Percentiles rank a stretch among this genome's conserved stretches.
Evolutionary conservation across 2,329 filamentous ascomycete genomes (phyloP).

Genomic region (Botrytis pseudocinerea): DNA sequence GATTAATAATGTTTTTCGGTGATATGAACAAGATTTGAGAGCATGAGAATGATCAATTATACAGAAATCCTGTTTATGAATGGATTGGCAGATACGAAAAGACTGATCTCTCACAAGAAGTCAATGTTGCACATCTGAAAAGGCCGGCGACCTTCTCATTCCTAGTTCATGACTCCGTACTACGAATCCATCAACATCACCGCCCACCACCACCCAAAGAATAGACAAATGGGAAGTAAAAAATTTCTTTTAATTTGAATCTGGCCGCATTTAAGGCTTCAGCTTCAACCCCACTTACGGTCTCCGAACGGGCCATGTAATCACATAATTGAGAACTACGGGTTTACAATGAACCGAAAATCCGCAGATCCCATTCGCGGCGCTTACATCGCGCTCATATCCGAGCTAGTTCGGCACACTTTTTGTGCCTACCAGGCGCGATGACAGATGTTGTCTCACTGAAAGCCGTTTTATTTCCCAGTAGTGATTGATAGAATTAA

Average conservation of each 20-base stretch:
- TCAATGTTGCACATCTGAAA: neutral
- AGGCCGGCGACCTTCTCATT: neutral
- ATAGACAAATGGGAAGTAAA: neutral
- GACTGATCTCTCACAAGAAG: neutral
- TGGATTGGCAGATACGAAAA: neutral
- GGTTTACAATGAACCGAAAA: neutral
- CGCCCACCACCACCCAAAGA: neutral
- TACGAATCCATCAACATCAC: neutral
- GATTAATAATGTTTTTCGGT: neutral
- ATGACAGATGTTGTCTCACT: neutral
- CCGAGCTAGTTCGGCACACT: neutral
- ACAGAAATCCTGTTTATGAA: no score
- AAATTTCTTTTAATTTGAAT: neutral
- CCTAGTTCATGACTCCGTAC: neutral
- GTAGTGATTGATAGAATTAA: no score
- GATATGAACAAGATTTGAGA: neutral
- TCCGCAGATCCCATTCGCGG: neutral
- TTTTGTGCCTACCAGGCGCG: neutral
- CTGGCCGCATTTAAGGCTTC: neutral
- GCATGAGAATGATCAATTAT: neutral
- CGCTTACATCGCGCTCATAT: constrained; percentile 1
- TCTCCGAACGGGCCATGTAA: neutral
- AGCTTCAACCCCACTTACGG: neutral
- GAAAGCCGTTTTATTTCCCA: neutral
- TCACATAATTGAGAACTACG: neutral